Conservation (phyloP, 2,329 filamentous ascomycete genomes). For the Rutstroemia sp. region DNA sequence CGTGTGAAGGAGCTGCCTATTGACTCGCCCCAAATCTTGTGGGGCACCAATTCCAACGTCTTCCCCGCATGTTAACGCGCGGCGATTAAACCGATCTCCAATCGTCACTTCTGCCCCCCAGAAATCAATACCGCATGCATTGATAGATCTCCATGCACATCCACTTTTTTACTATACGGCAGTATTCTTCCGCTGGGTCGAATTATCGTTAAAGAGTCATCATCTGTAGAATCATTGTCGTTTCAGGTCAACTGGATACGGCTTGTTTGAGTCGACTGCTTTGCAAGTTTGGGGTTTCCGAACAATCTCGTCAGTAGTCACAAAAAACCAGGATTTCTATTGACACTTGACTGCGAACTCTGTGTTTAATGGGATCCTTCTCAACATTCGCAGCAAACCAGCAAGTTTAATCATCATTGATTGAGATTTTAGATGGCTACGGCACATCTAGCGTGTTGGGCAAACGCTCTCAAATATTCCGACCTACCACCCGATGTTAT, state of each 20-base stretch:
- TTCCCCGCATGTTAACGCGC: not conserved
- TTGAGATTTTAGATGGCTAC: conserved; percentile 35
- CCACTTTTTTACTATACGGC: not conserved
- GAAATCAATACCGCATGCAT: not conserved
- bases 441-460: conserved; percentile 40
- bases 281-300: not conserved
- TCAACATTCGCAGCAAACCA: not conserved
- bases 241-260: too few species aligned
- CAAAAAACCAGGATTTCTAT: not conserved
- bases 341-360: not conserved
- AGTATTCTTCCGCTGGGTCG: not conserved
- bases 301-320: not conserved
- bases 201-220: too few species aligned
- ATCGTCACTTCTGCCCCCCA: not conserved
- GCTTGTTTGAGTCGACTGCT: too few species aligned
- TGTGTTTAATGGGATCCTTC: not conserved
- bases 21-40: not conserved
- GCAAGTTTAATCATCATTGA: too few species aligned
- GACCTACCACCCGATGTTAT: conserved; percentile 35
- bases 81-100: not conserved
- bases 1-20: too few species aligned
- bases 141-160: not conserved
- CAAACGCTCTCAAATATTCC: conserved; percentile 34
- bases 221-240: too few species aligned
- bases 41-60: not conserved